Conservation (phyloP, 2,329 filamentous ascomycete species). For the Clonostachys solani region DNA sequence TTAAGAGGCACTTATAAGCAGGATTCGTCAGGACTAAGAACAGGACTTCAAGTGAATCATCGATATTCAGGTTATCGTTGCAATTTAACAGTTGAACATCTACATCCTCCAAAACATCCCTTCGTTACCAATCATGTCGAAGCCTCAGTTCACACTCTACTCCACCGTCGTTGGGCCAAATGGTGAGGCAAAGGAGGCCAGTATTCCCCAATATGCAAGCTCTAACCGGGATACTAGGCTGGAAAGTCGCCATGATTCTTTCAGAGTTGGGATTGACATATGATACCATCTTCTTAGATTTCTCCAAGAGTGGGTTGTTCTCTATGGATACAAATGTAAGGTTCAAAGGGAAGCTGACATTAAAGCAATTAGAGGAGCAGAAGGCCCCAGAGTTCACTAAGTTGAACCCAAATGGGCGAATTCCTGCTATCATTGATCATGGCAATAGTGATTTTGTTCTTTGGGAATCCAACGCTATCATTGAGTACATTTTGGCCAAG, state of each 20-base stretch:
- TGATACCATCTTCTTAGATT: conserved; percentile 3
- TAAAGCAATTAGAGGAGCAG: background rate
- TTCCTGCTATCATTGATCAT: conserved; percentile 25
- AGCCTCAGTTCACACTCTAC: background rate
- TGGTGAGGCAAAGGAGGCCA: background rate
- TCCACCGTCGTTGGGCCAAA: background rate
- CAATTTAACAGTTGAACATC: too few species aligned
- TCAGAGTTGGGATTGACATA: conserved; percentile 30
- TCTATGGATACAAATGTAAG: background rate
- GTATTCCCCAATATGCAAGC: too few species aligned
- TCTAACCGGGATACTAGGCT: background rate
- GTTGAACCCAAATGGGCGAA: conserved; percentile 28
- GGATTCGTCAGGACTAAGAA: too few species aligned
- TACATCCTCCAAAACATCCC: too few species aligned
- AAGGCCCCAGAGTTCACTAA: conserved; percentile 7
- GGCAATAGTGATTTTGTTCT: conserved; percentile 18
- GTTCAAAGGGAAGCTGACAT: background rate
- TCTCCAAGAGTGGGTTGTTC: background rate
- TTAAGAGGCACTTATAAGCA: too few species aligned
- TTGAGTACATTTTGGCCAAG: conserved; percentile 20
- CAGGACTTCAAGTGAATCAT: too few species aligned
- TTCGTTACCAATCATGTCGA: background rate
- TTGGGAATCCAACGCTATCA: conserved; percentile 19
- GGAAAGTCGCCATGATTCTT: conserved; percentile 23
- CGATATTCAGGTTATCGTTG: too few species aligned